These are phyloP conservation scores for Pogostemon cablin DNA, from an alignment of 257 asterid genomes.

Conservation along the genomic window DNA sequence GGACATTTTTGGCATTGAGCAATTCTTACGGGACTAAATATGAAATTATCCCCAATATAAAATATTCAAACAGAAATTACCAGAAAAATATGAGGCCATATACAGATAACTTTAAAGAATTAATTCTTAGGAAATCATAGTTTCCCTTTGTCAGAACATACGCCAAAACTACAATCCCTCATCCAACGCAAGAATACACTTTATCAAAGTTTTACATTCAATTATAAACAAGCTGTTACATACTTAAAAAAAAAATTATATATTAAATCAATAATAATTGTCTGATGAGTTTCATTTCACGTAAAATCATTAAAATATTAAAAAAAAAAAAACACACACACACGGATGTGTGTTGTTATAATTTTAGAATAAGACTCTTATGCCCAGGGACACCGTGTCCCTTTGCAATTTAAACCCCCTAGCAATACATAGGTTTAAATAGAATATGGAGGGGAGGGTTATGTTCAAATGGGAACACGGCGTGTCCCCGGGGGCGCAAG, in stretches of 20 bases:
- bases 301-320: constrained; percentile 1
- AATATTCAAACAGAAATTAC: not conserved
- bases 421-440: too few relatives aligned
- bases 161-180: constrained; percentile 1
- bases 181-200: not conserved
- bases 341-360: not conserved
- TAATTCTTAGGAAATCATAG: not conserved
- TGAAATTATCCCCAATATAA: too few relatives aligned
- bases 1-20: too few relatives aligned
- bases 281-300: not conserved
- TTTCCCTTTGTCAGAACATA: constrained; percentile 6
- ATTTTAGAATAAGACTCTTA: not conserved
- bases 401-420: too few relatives aligned
- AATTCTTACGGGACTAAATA: too few relatives aligned
- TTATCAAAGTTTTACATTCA: not conserved
- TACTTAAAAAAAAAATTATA: not conserved
- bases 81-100: not conserved
- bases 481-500: too few relatives aligned
- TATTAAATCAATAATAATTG: not conserved
- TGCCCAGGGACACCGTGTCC: too few relatives aligned
- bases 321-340: not conserved
- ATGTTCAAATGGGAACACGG: too few relatives aligned
- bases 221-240: constrained; percentile 15
- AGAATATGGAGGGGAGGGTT: too few relatives aligned
- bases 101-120: not conserved